Base-by-base conservation (phyloP, 2,329 filamentous ascomycete genomes). In the Arthrobotrys entomopaga region DNA sequence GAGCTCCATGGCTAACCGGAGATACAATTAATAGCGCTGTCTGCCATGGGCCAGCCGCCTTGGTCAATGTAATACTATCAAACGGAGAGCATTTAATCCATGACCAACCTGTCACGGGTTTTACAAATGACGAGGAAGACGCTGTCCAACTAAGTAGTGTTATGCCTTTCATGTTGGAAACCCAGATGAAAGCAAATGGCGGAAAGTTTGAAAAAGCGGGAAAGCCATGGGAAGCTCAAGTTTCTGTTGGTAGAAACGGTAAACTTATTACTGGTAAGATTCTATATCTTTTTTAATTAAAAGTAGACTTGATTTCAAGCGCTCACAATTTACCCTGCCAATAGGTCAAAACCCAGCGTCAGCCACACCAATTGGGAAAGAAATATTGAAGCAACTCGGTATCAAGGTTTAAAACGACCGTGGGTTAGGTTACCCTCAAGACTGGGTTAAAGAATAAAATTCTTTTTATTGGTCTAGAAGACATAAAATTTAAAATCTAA, bases 1-100 rank as follows among this genome's bases (percentile, higher is more conserved):
- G n/a, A n/a, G n/a, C 10, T 10, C 10, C 6, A 34, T 34, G 10
- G 29, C 29, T 34, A 34, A 34, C 10, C 29, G 29, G 10, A 34
- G 29, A 34, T 34, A 1, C 29, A 34, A 3, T n/a, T n/a, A 42
- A 53, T 15, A 73, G 71, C 0, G 87, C 89, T 2, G 88, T 91
- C 52, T 91, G 89, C 83, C 89, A 91, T 81, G 89, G 88, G 4
- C 87, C 89, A 1, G 86, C 86, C 2, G 89, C 85, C 11, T 83
- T 91, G 15, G 83, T 85, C 56, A 85, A 88, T 77, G 88, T 86
- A 40, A 86, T 84, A 78, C 78, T 84, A 19, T 76, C 81, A 3
- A 82, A 84, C 73, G 87, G 87, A 38, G 82, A 83, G 76, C 83
- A 83, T 58, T 81, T 90, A 8, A 80, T 91, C 43, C 81, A 84